Conservation (phyloP, 352 stramenopile genomes). For the Phytophthora hibernalis region DNA sequence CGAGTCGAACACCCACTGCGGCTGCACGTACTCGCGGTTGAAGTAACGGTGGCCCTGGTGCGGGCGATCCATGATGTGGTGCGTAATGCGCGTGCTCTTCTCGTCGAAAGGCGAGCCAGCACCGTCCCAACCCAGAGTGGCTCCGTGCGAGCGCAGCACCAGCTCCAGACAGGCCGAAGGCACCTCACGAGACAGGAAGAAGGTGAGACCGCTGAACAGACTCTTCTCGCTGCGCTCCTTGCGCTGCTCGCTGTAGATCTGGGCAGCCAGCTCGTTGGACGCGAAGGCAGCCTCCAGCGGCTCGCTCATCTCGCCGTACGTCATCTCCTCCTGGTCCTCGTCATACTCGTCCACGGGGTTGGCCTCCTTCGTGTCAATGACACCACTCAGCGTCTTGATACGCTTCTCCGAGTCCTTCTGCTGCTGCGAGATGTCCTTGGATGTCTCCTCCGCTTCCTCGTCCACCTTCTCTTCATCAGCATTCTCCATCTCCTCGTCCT, state of each 20-base stretch:
- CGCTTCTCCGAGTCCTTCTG: conserved; percentile 91
- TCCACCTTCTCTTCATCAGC: conserved; percentile 36
- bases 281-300: conserved; percentile 92
- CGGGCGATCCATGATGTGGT: conserved; percentile 97
- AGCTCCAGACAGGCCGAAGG: conserved; percentile 95
- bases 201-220: conserved; percentile 85
- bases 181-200: conserved; percentile 97
- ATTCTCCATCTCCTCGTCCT: conserved; percentile 42
- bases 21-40: conserved; percentile 98
- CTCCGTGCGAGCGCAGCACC: conserved; percentile 95
- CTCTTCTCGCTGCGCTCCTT: conserved; percentile 79
- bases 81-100: conserved; percentile 95
- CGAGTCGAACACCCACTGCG: conserved; percentile 99
- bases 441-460: conserved; percentile 36
- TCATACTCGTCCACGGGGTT: conserved; percentile 78
- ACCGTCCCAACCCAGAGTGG: conserved; percentile 96
- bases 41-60: conserved; percentile 91
- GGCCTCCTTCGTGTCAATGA: conserved; percentile 41
- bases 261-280: conserved; percentile 78
- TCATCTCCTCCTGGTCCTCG: conserved; percentile 62
- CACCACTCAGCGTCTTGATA: conserved; percentile 73
- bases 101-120: conserved; percentile 90
- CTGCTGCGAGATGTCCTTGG: conserved; percentile 64
- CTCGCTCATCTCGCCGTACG: conserved; percentile 90
- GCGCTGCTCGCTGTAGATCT: conserved; percentile 84